These are phyloP conservation scores for Fulvia fulva DNA, from an alignment of 2,329 filamentous ascomycete genomes.

Conservation along the genomic window DNA sequence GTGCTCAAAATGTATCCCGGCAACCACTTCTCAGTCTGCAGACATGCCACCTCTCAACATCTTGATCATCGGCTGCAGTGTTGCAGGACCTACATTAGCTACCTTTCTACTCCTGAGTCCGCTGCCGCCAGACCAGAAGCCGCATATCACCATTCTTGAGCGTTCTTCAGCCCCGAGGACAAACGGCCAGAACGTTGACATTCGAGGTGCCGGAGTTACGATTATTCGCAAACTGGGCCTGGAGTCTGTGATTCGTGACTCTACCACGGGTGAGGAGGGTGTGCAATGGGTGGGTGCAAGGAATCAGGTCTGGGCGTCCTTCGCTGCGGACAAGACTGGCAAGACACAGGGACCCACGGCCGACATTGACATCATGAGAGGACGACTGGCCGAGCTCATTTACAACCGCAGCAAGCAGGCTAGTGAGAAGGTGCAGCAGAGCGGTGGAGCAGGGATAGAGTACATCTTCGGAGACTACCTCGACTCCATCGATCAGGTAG, in stretches of 20 bases:
- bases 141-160: slow-evolving; percentile 31
- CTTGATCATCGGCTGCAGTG: slow-evolving; percentile 29
- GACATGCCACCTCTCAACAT: slow-evolving; percentile 19
- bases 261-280: slow-evolving; percentile 29
- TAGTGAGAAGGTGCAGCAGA: slow-evolving; percentile 18
- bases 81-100: slow-evolving; percentile 30
- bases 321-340: slow-evolving; percentile 27
- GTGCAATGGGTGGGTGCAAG: slow-evolving; percentile 28
- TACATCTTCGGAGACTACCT: slow-evolving; percentile 31
- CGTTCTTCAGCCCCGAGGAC: slow-evolving; percentile 14
- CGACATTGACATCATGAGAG: slow-evolving; percentile 33
- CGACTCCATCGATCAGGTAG: slow-evolving; percentile 23
- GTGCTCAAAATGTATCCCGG: not conserved
- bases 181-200: slow-evolving; percentile 34
- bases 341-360: slow-evolving; percentile 28
- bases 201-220: slow-evolving; percentile 28
- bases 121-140: slow-evolving; percentile 9
- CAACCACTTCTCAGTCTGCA: not conserved
- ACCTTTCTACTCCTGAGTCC: slow-evolving; percentile 25
- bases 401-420: slow-evolving; percentile 20
- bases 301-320: slow-evolving; percentile 19
- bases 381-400: slow-evolving; percentile 25
- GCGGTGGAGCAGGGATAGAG: slow-evolving; percentile 28
- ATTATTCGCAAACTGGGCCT: slow-evolving; percentile 32
- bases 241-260: slow-evolving; percentile 23